A percentile compares a stretch with the other conserved stretches of the same genome.
Evolutionary conservation across 352 stramenopile species (phyloP).

Genomic region (Phytophthora multivora): DNA sequence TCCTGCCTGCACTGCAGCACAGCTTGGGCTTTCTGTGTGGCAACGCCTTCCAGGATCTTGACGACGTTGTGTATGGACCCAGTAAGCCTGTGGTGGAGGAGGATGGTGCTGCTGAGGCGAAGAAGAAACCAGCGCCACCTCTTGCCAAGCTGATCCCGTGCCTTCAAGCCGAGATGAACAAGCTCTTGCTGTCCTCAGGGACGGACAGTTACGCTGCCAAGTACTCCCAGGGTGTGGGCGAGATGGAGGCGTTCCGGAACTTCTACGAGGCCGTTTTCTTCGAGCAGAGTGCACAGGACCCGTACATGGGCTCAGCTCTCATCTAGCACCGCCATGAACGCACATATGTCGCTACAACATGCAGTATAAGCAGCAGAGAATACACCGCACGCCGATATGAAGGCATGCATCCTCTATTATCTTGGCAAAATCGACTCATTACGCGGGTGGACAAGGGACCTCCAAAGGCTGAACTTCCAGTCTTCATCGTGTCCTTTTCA

Average conservation of each 20-base stretch:
- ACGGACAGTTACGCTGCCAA: slow-evolving; percentile 66
- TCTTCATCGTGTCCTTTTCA: background rate
- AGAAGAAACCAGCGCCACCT: slow-evolving; percentile 57
- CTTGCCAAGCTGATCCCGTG: slow-evolving; percentile 83
- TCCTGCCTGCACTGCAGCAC: slow-evolving; percentile 72
- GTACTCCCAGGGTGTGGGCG: slow-evolving; percentile 77
- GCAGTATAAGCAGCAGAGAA: slow-evolving; percentile 9
- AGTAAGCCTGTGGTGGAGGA: slow-evolving; percentile 39
- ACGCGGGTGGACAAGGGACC: slow-evolving; percentile 4
- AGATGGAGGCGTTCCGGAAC: slow-evolving; percentile 82
- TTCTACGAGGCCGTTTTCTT: slow-evolving; percentile 89
- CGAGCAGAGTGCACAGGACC: slow-evolving; percentile 50
- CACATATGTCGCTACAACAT: slow-evolving; percentile 4
- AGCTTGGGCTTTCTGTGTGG: slow-evolving; percentile 75
- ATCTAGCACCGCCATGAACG: slow-evolving; percentile 28
- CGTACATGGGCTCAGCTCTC: slow-evolving; percentile 40
- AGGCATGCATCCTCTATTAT: slow-evolving; percentile 24
- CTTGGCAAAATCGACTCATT: slow-evolving; percentile 15
- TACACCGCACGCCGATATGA: slow-evolving; percentile 12
- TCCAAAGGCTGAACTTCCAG: background rate
- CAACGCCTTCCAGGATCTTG: slow-evolving; percentile 83
- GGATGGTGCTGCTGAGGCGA: slow-evolving; percentile 9
- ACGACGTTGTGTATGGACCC: slow-evolving; percentile 71
- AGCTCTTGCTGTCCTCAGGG: slow-evolving; percentile 59
- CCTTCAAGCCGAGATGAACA: slow-evolving; percentile 74